Conservation (phyloP, 2,329 filamentous ascomycete species). For the Phaeosphaeriaceae sp. region DNA sequence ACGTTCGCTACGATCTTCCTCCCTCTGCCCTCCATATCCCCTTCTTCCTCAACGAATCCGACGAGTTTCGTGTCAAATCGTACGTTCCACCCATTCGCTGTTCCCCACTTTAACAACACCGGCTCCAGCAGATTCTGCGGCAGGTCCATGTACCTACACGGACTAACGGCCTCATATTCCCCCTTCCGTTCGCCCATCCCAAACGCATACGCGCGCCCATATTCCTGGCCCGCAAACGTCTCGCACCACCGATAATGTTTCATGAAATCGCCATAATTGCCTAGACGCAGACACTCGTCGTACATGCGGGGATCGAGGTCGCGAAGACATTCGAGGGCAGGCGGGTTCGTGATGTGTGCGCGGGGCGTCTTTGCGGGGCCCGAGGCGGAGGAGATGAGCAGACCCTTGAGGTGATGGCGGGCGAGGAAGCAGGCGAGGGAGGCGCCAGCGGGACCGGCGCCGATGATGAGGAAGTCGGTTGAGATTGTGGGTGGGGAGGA, state of each 20-base stretch:
- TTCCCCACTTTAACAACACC: slow-evolving; percentile 50
- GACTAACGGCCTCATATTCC: slow-evolving; percentile 52
- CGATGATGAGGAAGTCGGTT: slow-evolving; percentile 61
- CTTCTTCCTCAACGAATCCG: slow-evolving; percentile 30
- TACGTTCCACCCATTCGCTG: slow-evolving; percentile 48
- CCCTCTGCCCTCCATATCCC: slow-evolving; percentile 8
- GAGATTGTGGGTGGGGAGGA: slow-evolving; percentile 27
- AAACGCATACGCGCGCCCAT: slow-evolving; percentile 53
- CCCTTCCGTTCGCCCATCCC: slow-evolving; percentile 50
- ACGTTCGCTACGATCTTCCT: slow-evolving; percentile 46
- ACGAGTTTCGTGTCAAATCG: slow-evolving; percentile 51
- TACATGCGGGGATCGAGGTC: slow-evolving; percentile 52
- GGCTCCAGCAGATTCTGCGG: slow-evolving; percentile 56
- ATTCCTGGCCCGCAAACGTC: slow-evolving; percentile 55
- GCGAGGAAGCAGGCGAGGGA: slow-evolving; percentile 63
- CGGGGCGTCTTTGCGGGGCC: slow-evolving; percentile 65
- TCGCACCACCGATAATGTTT: slow-evolving; percentile 55
- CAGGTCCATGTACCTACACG: slow-evolving; percentile 53
- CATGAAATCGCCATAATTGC: slow-evolving; percentile 47
- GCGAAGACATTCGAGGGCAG: slow-evolving; percentile 59
- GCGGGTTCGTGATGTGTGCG: slow-evolving; percentile 69
- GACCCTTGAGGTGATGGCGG: slow-evolving; percentile 59
- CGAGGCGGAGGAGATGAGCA: slow-evolving; percentile 61
- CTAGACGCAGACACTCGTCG: slow-evolving; percentile 41
- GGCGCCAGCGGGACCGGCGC: slow-evolving; percentile 64